Evolutionary conservation across 805 yeast species (phyloP).

Genomic region (Isabelozyma gotoi): DNA sequence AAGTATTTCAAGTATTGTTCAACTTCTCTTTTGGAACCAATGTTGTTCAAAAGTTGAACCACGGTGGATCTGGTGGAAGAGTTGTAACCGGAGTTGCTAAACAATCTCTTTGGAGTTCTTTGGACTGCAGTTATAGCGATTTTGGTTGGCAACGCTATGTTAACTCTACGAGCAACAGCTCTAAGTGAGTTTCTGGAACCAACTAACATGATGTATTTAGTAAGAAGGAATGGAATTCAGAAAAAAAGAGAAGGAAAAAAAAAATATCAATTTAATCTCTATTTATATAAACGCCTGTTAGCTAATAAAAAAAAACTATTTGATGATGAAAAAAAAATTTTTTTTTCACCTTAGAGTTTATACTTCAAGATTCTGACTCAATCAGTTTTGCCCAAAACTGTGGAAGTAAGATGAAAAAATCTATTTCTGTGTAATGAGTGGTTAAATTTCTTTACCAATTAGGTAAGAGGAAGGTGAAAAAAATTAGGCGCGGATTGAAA

Average conservation of each 20-base stretch:
- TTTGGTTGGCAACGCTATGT: neutral
- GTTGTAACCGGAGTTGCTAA: neutral
- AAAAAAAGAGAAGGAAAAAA: neutral
- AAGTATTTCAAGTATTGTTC: constrained; percentile 96
- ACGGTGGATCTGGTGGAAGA: constrained; percentile 88
- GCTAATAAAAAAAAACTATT: neutral
- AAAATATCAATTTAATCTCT: constrained; percentile 2
- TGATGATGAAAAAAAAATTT: constrained; percentile 5
- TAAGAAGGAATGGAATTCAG: constrained; percentile 18
- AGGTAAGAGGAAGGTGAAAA: neutral
- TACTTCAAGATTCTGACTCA: constrained; percentile 1
- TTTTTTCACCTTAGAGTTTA: neutral
- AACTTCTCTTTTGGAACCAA: constrained; percentile 96
- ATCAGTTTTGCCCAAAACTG: neutral
- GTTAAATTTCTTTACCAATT: constrained; percentile 3
- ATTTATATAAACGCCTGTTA: neutral
- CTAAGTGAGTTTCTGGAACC: neutral
- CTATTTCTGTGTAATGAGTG: constrained; percentile 1
- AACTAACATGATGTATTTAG: constrained; percentile 3
- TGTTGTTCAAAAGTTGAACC: constrained; percentile 89
- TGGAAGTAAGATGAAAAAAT: neutral
- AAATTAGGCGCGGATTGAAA: constrained; percentile 40
- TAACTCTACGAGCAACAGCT: neutral
- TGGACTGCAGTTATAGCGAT: neutral
- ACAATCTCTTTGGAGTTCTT: neutral